Evolutionary conservation across 169 alveolate genomes (phyloP), one percentile per base, ranked within the genome.

Genomic region (Plasmodium vinckei): DNA sequence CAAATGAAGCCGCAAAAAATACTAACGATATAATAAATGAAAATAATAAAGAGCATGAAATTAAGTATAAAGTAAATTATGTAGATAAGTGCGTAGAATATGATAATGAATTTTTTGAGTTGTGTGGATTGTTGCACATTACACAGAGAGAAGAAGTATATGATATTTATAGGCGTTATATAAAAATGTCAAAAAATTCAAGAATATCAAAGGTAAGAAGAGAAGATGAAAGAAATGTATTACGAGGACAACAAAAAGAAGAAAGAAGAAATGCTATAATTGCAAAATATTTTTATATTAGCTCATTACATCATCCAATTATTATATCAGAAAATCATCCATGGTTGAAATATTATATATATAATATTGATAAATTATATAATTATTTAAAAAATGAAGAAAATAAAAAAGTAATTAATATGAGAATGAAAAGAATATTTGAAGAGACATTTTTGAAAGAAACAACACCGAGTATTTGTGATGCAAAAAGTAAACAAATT

Each of bases 301-400:
- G 82, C 68, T 65, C 90, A 7, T 47, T 93, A 25, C 96, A 93
- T 67, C 96, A 93, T 49, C 96, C 96, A 13, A 92, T 93, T 5
- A 92, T 93, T 51, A 89, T 89, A 53, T 82, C 90, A 4, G 90
- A 82, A 49, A 82, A 82, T 82, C 90, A 82, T 47, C 90, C 90
- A 4, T 82, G 90, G 90, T 39, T 82, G 42, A 82, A 82, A 49
- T 82, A 51, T 59, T 82, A 82, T 51, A 47, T 49, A 4, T 54
- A 82, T 82, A 65, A 15, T 47, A 56, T 82, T 21, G 90, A 82
- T 42, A 65, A 82, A 23, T 46, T 65, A 4, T 82, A 67, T 65
- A 19, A 53, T 33, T 65, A 82, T 67, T 57, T 82, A 42, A 82
- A 57, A 82, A 70, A 82, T 82, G 82, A 82, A 60, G 71, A 53